phyloP scores from a whole-genome alignment of 2,329 filamentous ascomycete genomes.

The Sordariomycetes sp. region DNA sequence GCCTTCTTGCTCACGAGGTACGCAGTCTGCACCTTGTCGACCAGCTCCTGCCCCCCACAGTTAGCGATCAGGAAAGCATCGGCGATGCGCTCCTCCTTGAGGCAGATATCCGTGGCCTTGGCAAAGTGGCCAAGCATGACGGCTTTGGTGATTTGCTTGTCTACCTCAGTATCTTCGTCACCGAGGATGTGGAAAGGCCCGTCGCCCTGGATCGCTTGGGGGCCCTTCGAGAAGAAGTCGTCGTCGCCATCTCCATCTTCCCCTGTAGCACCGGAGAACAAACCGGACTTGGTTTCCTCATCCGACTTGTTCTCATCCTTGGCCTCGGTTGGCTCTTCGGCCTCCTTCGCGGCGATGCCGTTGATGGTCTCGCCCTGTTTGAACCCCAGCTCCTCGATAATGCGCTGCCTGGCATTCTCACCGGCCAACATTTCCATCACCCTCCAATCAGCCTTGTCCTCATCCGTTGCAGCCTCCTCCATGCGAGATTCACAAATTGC shows the following conservation, averaged over 20 bases:
- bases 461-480: constrained; percentile 62
- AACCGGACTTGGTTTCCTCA: constrained; percentile 44
- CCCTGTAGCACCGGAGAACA: constrained; percentile 56
- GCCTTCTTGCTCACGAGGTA: constrained; percentile 77
- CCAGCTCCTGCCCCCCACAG: constrained; percentile 82
- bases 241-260: constrained; percentile 62
- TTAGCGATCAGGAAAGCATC: constrained; percentile 98
- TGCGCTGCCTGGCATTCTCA: constrained; percentile 70
- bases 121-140: constrained; percentile 86
- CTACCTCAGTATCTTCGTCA: constrained; percentile 69
- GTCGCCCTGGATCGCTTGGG: constrained; percentile 84
- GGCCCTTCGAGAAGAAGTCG: constrained; percentile 82
- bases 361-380: constrained; percentile 34
- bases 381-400: constrained; percentile 87
- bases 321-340: constrained; percentile 14
- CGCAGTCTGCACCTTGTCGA: constrained; percentile 84
- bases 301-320: constrained; percentile 21
- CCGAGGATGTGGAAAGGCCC: constrained; percentile 86
- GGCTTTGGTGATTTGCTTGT: constrained; percentile 76
- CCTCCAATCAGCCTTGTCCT: constrained; percentile 93
- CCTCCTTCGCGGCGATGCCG: constrained; percentile 13
- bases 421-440: constrained; percentile 83
- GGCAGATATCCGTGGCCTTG: constrained; percentile 74
- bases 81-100: constrained; percentile 80
- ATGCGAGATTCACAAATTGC: constrained; percentile 72